phyloP scores from a whole-genome alignment of 257 asterid genomes.

The Solanum gandarillasii region DNA sequence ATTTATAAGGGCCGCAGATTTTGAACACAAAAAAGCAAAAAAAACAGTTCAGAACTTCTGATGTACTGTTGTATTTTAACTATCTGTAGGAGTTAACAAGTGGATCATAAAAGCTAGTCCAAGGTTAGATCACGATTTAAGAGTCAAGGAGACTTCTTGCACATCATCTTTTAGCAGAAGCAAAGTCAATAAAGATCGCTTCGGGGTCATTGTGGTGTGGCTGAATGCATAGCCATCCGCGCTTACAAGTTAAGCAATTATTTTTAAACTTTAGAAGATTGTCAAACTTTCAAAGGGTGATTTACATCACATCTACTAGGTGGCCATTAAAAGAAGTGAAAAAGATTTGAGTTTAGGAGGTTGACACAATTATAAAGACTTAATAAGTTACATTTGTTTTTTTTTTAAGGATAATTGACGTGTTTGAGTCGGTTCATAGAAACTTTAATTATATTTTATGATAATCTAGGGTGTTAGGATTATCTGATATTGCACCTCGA shows the following conservation, averaged over 20 bases:
- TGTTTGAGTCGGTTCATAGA: too few species aligned
- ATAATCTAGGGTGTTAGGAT: neutral
- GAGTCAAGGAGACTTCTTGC: neutral
- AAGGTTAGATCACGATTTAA: neutral
- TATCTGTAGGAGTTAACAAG: neutral
- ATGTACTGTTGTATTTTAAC: neutral
- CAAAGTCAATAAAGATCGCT: neutral
- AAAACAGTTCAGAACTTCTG: neutral
- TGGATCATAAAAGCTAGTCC: neutral
- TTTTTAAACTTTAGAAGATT: too few species aligned
- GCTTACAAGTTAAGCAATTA: too few species aligned
- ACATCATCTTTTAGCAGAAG: neutral
- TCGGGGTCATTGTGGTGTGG: too few species aligned
- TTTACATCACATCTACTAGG: neutral
- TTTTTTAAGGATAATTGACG: rapidly evolving
- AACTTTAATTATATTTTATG: too few species aligned
- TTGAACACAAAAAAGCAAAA: neutral
- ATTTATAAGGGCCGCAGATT: neutral
- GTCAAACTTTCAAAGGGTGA: neutral
- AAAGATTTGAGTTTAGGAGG: neutral
- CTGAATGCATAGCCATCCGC: too few species aligned
- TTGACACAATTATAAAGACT: neutral
- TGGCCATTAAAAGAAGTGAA: neutral
- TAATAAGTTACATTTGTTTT: neutral
- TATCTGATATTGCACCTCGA: neutral